phyloP scores from a whole-genome alignment of 2,329 filamentous ascomycete species.

The Tetracladium maxilliforme region DNA sequence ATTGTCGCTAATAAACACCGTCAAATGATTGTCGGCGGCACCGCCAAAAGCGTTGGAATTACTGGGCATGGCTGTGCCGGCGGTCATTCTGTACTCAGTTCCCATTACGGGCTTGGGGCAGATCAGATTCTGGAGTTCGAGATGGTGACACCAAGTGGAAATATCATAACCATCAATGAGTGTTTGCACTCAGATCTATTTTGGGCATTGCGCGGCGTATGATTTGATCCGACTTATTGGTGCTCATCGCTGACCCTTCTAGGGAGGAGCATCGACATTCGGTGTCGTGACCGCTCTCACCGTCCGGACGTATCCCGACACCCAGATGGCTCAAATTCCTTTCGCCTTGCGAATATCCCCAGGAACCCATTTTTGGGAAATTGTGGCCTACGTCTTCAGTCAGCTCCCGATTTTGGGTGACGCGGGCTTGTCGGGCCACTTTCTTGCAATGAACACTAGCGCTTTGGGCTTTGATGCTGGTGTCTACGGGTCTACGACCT shows the following conservation, averaged over 20 bases:
- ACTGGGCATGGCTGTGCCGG: constrained; percentile 48
- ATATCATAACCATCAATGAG: constrained; percentile 33
- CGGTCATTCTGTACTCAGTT: constrained; percentile 38
- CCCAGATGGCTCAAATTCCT: constrained; percentile 17
- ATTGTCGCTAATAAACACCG: constrained; percentile 24
- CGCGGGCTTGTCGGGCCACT: constrained; percentile 35
- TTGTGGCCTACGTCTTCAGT: constrained; percentile 29
- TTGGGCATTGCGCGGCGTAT: constrained; percentile 45
- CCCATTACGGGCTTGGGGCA: constrained; percentile 41
- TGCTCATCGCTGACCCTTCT: background rate
- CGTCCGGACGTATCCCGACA: constrained; percentile 30
- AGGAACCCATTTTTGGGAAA: constrained; percentile 24
- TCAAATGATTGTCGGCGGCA: constrained; percentile 37
- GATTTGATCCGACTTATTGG: constrained; percentile 8
- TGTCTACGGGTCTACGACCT: no score
- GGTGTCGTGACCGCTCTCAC: constrained; percentile 44
- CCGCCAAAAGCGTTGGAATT: constrained; percentile 37
- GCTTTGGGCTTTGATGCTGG: no score
- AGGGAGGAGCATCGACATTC: constrained; percentile 45
- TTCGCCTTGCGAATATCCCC: no score
- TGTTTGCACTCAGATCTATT: constrained; percentile 41
- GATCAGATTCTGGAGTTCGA: constrained; percentile 47
- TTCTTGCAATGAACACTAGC: no score
- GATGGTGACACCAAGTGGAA: constrained; percentile 35
- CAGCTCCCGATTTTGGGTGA: constrained; percentile 30